Base-by-base conservation (phyloP, 768 basidiomycete genomes). In the Suillus plorans region DNA sequence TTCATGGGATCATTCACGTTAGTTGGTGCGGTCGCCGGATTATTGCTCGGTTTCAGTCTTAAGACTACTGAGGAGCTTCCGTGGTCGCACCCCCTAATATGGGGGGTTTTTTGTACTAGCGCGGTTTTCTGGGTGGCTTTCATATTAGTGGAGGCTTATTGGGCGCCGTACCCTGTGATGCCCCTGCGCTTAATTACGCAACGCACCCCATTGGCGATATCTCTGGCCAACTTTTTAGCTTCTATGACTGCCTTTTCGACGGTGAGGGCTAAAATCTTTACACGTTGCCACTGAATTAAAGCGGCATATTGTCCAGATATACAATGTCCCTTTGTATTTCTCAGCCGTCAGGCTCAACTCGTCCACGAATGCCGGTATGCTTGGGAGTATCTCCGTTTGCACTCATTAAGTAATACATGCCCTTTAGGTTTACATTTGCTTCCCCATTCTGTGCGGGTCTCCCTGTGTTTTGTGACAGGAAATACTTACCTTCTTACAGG, bases 271-370 rank as follows among this genome's bases (percentile, higher is more conserved):
- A 22, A 59, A 62, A 64, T 61, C 45, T 49, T 28, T 37, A 53
- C 36, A 7, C 20, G 6, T 25, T 37, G 22, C 28, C n/a, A 45
- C 49, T 59, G 50, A 59, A 63, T 70, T 37, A 66, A n/a, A 57
- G 61, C 45, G 49, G 50, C 28, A 28, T 67, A 45, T 69, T 61
- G 64, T 12, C 53, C 66, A 84, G 93, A 82, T 97, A 25, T 96
- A 95, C 76, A 95, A 94, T 73, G 82, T 92, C 34, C 94, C 95
- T 7, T 76, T 97, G 85, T 97, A 92, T 79, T 97, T 95, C 73
- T 87, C 90, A 65, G 89, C 92, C 22, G 95, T 95, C 44, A 83
- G 86, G 70, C 77, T 92, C 34, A 80, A 82, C 64, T 85, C 86
- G 16, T 84, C 94, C 28, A 85, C 89, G 52, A 81, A 83, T 65